Percentiles rank a stretch among this genome's conserved stretches.
Conservation (phyloP, 2,329 filamentous ascomycete genomes). For the Hortaea werneckii region DNA sequence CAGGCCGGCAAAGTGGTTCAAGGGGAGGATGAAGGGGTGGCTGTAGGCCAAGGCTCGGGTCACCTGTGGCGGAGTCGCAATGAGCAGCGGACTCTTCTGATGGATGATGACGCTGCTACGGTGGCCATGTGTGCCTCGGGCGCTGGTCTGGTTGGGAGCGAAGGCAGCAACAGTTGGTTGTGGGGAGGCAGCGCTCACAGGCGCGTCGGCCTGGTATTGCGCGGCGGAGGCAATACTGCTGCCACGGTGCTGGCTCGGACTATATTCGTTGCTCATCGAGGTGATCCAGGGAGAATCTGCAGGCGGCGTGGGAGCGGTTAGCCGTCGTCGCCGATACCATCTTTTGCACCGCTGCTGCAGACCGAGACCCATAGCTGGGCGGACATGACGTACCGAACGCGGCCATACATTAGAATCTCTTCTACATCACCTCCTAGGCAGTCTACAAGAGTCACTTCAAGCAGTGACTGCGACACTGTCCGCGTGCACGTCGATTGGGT, state of each 20-base stretch:
- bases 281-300: conserved; percentile 42
- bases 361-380: too few species aligned
- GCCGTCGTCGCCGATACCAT: too few species aligned
- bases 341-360: too few species aligned
- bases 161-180: conserved; percentile 78
- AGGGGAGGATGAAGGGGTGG: conserved; percentile 80
- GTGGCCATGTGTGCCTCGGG: conserved; percentile 8
- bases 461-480: too few species aligned
- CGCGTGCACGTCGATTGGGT: too few species aligned
- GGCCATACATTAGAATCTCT: conserved; percentile 10
- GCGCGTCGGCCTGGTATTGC: not conserved
- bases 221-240: conserved; percentile 3
- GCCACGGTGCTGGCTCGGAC: conserved; percentile 19
- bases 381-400: conserved; percentile 14
- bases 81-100: conserved; percentile 86
- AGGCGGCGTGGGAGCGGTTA: not conserved
- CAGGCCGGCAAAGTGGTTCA: conserved; percentile 76
- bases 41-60: conserved; percentile 91
- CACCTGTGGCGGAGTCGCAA: conserved; percentile 88
- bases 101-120: conserved; percentile 65
- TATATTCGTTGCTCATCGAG: conserved; percentile 32
- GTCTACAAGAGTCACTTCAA: too few species aligned
- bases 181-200: conserved; percentile 2
- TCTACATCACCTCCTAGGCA: not conserved
- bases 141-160: conserved; percentile 65